phyloP scores from a whole-genome alignment of 164 flowering plant genomes.

The Nymphaea colorata region DNA sequence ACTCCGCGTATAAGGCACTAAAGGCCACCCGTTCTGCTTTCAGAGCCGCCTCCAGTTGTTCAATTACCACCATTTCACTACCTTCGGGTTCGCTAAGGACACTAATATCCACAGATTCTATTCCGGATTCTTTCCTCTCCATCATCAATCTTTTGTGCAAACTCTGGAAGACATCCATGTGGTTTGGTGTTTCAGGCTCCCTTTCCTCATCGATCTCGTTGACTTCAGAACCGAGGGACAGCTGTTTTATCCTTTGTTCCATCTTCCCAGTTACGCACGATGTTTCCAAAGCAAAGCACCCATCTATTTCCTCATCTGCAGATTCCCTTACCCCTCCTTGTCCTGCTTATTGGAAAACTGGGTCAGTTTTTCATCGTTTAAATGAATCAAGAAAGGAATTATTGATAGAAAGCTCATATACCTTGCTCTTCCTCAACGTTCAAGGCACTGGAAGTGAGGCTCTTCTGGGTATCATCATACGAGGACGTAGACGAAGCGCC shows the following conservation, averaged over 20 bases:
- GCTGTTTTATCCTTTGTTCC: background rate
- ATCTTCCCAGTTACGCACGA: background rate
- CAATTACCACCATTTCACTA: slow-evolving; percentile 19
- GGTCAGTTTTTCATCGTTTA: background rate
- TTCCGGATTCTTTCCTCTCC: slow-evolving; percentile 26
- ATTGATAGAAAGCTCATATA: background rate
- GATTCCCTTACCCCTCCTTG: background rate
- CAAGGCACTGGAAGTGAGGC: background rate
- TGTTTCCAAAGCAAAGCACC: background rate
- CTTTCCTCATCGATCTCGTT: slow-evolving; percentile 13
- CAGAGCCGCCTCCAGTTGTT: slow-evolving; percentile 44
- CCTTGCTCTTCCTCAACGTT: background rate
- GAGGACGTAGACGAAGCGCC: background rate
- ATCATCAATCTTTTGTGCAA: slow-evolving; percentile 23
- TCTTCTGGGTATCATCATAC: background rate
- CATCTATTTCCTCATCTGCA: background rate
- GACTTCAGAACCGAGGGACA: background rate
- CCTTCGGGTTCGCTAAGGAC: slow-evolving; percentile 26
- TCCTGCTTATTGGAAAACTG: background rate
- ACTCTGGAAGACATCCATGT: slow-evolving; percentile 33
- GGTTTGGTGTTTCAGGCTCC: slow-evolving; percentile 37
- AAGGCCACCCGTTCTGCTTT: slow-evolving; percentile 43
- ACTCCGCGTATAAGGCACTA: slow-evolving; percentile 46
- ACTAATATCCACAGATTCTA: slow-evolving; percentile 21
- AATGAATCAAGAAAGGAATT: background rate